A percentile compares a stretch with the other conserved stretches of the same genome.
Evolutionary conservation across 352 stramenopile species (phyloP).

Genomic region (Chrysophaeum taylorii): DNA sequence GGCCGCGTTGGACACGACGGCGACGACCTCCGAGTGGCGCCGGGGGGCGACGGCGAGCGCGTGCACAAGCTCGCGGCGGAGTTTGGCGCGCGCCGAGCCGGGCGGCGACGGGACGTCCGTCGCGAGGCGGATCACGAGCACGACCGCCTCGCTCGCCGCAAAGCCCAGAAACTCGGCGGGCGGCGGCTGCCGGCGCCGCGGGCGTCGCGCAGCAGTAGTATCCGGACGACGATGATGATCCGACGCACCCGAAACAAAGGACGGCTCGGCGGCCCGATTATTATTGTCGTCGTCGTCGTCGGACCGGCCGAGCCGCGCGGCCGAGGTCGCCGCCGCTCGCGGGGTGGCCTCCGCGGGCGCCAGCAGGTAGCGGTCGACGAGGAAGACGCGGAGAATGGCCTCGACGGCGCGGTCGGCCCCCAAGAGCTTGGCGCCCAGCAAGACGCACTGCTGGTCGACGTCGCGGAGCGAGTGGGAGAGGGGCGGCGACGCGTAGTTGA

Average conservation of each 20-base stretch:
- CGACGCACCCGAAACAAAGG: too few species aligned
- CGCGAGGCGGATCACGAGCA: background rate
- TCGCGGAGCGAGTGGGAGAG: conserved; percentile 52
- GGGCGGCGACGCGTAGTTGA: conserved; percentile 54
- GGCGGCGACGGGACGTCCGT: background rate
- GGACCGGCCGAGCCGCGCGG: background rate
- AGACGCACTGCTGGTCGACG: conserved; percentile 53
- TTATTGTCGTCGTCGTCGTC: background rate
- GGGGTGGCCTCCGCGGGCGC: conserved; percentile 36
- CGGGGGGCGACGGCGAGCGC: conserved; percentile 45
- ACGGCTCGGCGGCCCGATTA: too few species aligned
- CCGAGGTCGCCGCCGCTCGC: background rate
- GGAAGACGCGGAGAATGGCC: conserved; percentile 48
- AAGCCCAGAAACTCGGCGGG: background rate
- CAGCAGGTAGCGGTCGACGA: conserved; percentile 52
- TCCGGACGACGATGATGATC: too few species aligned
- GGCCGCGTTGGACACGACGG: conserved; percentile 41
- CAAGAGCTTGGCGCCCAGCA: conserved; percentile 48
- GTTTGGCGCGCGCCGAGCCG: conserved; percentile 22
- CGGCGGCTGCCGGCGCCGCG: background rate
- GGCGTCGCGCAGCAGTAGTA: too few species aligned
- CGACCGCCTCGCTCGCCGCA: background rate
- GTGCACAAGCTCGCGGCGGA: conserved; percentile 53
- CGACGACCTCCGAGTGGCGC: conserved; percentile 47
- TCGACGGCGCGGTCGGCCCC: conserved; percentile 46